These are phyloP conservation scores for Suhomyces wounanorum DNA, from an alignment of 1,139 yeast species.

Conservation along the genomic window DNA sequence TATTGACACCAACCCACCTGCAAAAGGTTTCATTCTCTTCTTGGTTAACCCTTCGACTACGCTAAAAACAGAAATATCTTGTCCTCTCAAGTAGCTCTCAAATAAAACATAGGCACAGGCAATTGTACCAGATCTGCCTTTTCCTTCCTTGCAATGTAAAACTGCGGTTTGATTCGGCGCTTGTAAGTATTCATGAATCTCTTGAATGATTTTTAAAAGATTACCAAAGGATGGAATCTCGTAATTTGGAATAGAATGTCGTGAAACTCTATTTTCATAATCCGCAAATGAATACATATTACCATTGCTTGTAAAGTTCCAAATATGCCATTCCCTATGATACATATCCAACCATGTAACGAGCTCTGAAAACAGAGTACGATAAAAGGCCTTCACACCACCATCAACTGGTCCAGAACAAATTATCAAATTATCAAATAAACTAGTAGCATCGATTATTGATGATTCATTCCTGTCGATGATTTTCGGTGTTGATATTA, in stretches of 20 bases:
- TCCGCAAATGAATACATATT: slow-evolving; percentile 51
- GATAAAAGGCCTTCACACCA: slow-evolving; percentile 48
- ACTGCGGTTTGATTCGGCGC: slow-evolving; percentile 50
- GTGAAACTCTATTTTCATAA: slow-evolving; percentile 31
- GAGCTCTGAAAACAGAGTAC: slow-evolving; percentile 57
- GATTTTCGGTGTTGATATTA: slow-evolving; percentile 32
- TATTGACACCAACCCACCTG: slow-evolving; percentile 73
- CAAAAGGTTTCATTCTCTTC: slow-evolving; percentile 57
- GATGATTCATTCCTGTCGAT: slow-evolving; percentile 21
- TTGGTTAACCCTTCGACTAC: slow-evolving; percentile 57
- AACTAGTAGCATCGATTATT: slow-evolving; percentile 62
- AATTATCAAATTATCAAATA: slow-evolving; percentile 62
- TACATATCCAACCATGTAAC: slow-evolving; percentile 55
- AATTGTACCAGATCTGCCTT: slow-evolving; percentile 85
- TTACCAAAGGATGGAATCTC: slow-evolving; percentile 66
- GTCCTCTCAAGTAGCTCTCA: slow-evolving; percentile 14
- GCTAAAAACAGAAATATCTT: slow-evolving; percentile 29
- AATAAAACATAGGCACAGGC: slow-evolving; percentile 70
- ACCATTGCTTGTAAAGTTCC: slow-evolving; percentile 57
- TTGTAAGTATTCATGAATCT: slow-evolving; percentile 48
- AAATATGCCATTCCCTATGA: slow-evolving; percentile 62
- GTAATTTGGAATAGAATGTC: slow-evolving; percentile 73
- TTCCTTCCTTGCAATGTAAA: slow-evolving; percentile 89
- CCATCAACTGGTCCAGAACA: slow-evolving; percentile 70
- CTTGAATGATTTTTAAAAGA: slow-evolving; percentile 45